Conservation (phyloP, 78 protist genomes). For the Dictyostelium intermedium region DNA sequence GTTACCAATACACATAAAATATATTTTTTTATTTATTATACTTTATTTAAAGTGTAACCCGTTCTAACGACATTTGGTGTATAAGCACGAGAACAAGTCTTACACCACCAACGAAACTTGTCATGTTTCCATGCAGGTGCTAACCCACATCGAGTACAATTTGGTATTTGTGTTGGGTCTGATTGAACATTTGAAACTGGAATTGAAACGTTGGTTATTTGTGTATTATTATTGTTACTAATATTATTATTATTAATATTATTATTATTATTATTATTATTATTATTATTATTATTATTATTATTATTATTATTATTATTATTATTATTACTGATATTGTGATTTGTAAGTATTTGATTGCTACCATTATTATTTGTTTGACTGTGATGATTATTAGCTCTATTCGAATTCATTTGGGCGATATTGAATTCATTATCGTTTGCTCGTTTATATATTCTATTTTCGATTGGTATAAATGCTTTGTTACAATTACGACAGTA, state of each 20-base stretch:
- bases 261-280: neutral
- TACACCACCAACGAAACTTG: neutral
- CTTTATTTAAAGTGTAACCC: neutral
- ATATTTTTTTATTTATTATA: too few relatives aligned
- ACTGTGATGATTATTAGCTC: neutral
- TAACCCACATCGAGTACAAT: neutral
- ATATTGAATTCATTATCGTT: neutral
- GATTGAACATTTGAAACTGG: neutral
- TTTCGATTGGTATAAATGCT: constrained; percentile 51
- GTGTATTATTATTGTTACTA: neutral
- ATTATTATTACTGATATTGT: neutral
- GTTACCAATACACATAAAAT: too few relatives aligned
- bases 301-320: neutral
- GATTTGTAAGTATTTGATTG: neutral
- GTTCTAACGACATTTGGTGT: neutral
- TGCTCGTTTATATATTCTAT: neutral
- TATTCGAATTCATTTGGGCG: neutral
- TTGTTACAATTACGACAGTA: constrained; percentile 57
- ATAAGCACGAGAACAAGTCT: neutral
- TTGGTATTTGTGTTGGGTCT: neutral
- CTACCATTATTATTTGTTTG: neutral
- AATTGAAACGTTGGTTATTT: neutral
- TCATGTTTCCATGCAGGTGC: neutral
- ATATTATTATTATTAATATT: neutral
- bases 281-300: neutral